Evolutionary conservation across 2,329 filamentous ascomycete genomes (phyloP), one percentile per base, ranked within the genome.

Genomic region (Verticillium nubilum): DNA sequence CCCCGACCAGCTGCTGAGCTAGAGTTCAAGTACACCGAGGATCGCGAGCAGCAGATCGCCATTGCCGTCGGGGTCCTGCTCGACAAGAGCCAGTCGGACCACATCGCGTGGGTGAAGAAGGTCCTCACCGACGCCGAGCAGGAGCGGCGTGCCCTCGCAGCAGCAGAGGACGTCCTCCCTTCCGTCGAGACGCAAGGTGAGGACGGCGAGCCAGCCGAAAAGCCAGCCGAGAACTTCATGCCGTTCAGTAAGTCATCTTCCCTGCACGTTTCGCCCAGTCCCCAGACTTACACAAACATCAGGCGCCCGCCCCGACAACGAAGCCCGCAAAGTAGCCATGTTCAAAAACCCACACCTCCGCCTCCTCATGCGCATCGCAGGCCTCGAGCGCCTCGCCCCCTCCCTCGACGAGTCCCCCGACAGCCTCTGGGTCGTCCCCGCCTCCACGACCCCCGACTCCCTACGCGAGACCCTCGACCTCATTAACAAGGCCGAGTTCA

Each of bases 281-380:
- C 37, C n/a, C n/a, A 47, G 42, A 23, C 19, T 47, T 23, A 47
- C 42, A 23, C 7, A 23, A 9, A 7, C 2, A 31, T 19, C 67
- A 88, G 85, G 75, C 59, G 75, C 92, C 58, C 82, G 80, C 56
- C 81, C 89, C 0, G 86, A 89, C 60, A 86, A 83, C 50, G 85
- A 90, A 53, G 80, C 84, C 55, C 85, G 87, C 47, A 86, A 87
- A 56, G 82, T 81, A 25, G 89, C 91, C 27, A 87, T 97, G 74
- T 96, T 96, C 78, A 96, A 92, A 70, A 96, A 98, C 72, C 87
- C 90, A 10, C 88, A 94, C 67, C 81, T 98, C 2, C 89, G 93
- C 33, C 85, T 98, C 1, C 82, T 99, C 3, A 89, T 98, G 83
- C 88, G 81, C 1, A 80, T 95, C 0, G 80, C 89, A 19, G 90